These are phyloP conservation scores for Cudoniella acicularis DNA, from an alignment of 495 filamentous ascomycete species.

Conservation along the genomic window DNA sequence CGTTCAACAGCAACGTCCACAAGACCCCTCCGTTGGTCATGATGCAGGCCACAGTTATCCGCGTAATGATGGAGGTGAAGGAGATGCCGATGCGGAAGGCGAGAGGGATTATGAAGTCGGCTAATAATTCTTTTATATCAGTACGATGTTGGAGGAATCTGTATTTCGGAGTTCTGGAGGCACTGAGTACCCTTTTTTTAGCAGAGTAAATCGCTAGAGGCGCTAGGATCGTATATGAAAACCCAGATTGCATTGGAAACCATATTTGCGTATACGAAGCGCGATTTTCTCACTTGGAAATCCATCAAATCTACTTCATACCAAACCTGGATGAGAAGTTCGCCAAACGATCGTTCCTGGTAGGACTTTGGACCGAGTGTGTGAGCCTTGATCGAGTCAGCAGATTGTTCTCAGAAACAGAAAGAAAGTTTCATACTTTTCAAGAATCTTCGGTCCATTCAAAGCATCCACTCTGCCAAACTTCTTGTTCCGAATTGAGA, in stretches of 20 bases:
- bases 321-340: constrained; percentile 71
- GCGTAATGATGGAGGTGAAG: constrained; percentile 44
- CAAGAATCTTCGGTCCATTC: constrained; percentile 78
- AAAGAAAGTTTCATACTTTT: constrained; percentile 59
- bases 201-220: not conserved
- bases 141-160: not conserved
- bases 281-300: not conserved
- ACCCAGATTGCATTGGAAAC: constrained; percentile 3
- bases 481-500: constrained; percentile 79
- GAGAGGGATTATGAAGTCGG: constrained; percentile 55
- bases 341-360: constrained; percentile 57
- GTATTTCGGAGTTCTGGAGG: constrained; percentile 7
- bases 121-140: constrained; percentile 16
- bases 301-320: constrained; percentile 41
- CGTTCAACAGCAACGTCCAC: constrained; percentile 46
- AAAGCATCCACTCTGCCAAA: constrained; percentile 89
- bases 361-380: constrained; percentile 55
- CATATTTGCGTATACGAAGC: too few relatives aligned
- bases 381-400: constrained; percentile 57
- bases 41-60: constrained; percentile 38
- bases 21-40: constrained; percentile 34
- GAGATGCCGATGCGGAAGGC: constrained; percentile 55
- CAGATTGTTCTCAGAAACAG: constrained; percentile 2
- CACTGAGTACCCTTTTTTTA: constrained; percentile 1
- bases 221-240: not conserved